These are phyloP conservation scores for Porcisia deanei DNA, from an alignment of 208 protist species.

Conservation along the genomic window DNA sequence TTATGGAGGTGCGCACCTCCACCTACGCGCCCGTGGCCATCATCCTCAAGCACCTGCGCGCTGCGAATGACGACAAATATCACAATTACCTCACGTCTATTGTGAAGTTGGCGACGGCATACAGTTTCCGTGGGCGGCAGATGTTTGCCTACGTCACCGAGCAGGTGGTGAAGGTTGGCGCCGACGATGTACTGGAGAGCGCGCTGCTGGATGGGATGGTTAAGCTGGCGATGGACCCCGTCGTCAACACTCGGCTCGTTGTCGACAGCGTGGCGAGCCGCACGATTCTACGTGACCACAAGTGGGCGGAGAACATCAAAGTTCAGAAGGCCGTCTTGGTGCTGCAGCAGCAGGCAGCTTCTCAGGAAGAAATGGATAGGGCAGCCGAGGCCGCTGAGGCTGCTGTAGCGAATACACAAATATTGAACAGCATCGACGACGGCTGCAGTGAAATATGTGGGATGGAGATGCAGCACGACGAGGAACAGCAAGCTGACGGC, in stretches of 20 bases:
- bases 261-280: constrained; percentile 57
- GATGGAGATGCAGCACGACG: constrained; percentile 14
- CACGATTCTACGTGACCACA: constrained; percentile 45
- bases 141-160: constrained; percentile 91
- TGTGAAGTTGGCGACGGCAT: constrained; percentile 65
- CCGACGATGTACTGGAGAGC: constrained; percentile 64
- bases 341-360: constrained; percentile 35
- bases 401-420: constrained; percentile 28
- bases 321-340: constrained; percentile 44
- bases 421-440: constrained; percentile 20
- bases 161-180: constrained; percentile 71
- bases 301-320: constrained; percentile 52
- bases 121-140: constrained; percentile 83
- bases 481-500: constrained; percentile 27
- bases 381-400: constrained; percentile 30
- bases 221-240: constrained; percentile 69
- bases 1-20: constrained; percentile 86
- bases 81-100: constrained; percentile 68
- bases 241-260: constrained; percentile 91
- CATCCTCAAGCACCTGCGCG: constrained; percentile 71
- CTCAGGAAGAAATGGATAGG: constrained; percentile 29
- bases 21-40: constrained; percentile 80
- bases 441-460: constrained; percentile 3
- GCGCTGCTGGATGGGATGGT: constrained; percentile 67
- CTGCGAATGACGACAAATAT: constrained; percentile 34